These are phyloP conservation scores for Hanseniaspora mollemarum DNA, from an alignment of 805 yeast species.

Conservation along the genomic window DNA sequence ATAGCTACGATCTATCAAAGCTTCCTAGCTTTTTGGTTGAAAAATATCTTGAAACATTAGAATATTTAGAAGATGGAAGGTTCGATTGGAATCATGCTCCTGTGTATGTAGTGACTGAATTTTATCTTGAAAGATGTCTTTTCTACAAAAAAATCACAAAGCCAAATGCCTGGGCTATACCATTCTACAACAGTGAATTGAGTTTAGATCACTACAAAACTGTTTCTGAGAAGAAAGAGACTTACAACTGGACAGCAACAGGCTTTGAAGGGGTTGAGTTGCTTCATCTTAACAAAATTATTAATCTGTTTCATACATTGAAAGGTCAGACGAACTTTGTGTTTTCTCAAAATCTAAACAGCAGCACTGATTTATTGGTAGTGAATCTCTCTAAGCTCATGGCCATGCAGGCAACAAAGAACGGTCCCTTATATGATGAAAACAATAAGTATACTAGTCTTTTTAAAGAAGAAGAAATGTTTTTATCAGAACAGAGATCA, in stretches of 20 bases:
- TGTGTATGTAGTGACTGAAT: slow-evolving; percentile 48
- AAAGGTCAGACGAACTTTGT: slow-evolving; percentile 23
- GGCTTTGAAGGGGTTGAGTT: slow-evolving; percentile 73
- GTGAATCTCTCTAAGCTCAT: slow-evolving; percentile 21
- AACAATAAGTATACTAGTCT: slow-evolving; percentile 1
- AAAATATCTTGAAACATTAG: background rate
- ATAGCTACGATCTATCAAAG: background rate
- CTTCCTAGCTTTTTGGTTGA: slow-evolving; percentile 2
- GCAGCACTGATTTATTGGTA: slow-evolving; percentile 25
- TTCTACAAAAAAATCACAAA: slow-evolving; percentile 39
- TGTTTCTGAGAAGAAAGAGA: slow-evolving; percentile 24
- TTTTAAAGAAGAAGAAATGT: slow-evolving; percentile 7
- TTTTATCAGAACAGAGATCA: background rate
- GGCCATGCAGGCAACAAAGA: slow-evolving; percentile 2
- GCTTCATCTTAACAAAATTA: slow-evolving; percentile 55
- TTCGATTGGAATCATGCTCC: background rate
- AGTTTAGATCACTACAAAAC: slow-evolving; percentile 10
- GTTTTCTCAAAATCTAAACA: slow-evolving; percentile 23
- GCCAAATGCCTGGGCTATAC: slow-evolving; percentile 56
- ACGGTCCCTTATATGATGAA: slow-evolving; percentile 3
- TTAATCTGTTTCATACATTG: slow-evolving; percentile 38
- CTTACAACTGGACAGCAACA: slow-evolving; percentile 39
- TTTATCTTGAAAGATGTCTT: slow-evolving; percentile 67
- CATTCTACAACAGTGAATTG: slow-evolving; percentile 31
- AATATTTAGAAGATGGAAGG: background rate